phyloP scores from a whole-genome alignment of 208 protist species.

The Trypanosoma scelopori region DNA sequence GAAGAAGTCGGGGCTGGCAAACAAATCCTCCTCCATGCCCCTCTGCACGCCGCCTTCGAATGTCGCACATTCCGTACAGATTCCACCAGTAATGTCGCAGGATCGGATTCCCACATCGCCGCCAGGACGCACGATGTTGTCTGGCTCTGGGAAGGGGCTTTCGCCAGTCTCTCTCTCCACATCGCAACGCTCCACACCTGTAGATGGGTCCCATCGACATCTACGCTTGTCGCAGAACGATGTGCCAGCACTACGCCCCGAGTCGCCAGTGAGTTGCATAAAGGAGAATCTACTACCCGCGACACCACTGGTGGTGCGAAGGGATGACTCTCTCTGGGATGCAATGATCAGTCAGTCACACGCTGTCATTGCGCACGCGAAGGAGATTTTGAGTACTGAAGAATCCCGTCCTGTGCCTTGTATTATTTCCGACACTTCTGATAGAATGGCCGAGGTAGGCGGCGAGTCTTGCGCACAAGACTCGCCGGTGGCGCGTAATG shows the following conservation, averaged over 20 bases:
- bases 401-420: neutral
- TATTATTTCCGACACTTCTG: constrained; percentile 1
- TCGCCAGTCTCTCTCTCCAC: constrained; percentile 6
- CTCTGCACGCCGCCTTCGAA: constrained; percentile 14
- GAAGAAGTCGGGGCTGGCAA: neutral
- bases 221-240: constrained; percentile 1
- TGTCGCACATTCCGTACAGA: neutral
- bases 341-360: constrained; percentile 34
- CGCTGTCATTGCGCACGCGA: constrained; percentile 36
- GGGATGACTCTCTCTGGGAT: constrained; percentile 5
- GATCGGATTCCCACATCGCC: constrained; percentile 8
- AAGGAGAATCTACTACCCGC: neutral
- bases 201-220: neutral
- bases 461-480: neutral
- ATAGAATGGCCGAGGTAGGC: no score
- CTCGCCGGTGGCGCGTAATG: neutral
- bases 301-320: neutral
- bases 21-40: neutral
- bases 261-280: neutral
- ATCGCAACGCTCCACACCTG: constrained; percentile 8
- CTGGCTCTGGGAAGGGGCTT: neutral
- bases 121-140: neutral
- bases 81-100: neutral
- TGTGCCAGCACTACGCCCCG: neutral
- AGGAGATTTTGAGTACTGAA: constrained; percentile 26